These are phyloP conservation scores for Monilinia fructigena DNA, from an alignment of 2,329 filamentous ascomycete genomes.

Conservation along the genomic window DNA sequence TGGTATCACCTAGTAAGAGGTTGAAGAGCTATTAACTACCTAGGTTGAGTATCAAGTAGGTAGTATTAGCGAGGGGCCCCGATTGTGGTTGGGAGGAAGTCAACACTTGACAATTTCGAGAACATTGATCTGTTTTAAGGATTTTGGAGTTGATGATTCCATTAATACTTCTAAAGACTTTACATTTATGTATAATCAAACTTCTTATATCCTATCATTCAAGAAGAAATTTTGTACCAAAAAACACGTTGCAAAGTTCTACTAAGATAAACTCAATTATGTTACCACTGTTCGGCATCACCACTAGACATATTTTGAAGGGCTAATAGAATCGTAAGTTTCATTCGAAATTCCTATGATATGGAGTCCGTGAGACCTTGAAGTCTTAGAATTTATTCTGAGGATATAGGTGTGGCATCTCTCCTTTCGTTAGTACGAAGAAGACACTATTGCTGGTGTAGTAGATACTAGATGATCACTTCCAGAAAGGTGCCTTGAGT, in stretches of 20 bases:
- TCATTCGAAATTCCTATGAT: neutral
- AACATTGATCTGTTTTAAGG: neutral
- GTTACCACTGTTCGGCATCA: neutral
- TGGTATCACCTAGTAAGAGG: neutral
- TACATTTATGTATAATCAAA: neutral
- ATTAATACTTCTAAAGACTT: neutral
- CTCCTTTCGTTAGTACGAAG: neutral
- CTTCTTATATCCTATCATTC: neutral
- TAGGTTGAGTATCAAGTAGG: neutral
- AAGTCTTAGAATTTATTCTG: neutral
- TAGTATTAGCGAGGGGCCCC: slow-evolving; percentile 13
- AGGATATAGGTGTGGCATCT: neutral
- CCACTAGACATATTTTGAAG: neutral
- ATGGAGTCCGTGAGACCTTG: neutral
- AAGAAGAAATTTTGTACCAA: neutral
- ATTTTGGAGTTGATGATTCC: slow-evolving; percentile 1
- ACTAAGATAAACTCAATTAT: neutral
- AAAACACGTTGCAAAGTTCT: neutral
- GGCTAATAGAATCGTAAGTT: neutral
- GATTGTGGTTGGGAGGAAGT: slow-evolving; percentile 13
- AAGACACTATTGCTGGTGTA: neutral
- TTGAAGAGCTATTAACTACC: neutral
- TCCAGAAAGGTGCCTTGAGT: neutral
- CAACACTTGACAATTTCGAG: slow-evolving; percentile 13
- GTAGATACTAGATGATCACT: neutral